Evolutionary conservation across 345 rosid genomes (phyloP).

Genomic region (Odontarrhena argentea): DNA sequence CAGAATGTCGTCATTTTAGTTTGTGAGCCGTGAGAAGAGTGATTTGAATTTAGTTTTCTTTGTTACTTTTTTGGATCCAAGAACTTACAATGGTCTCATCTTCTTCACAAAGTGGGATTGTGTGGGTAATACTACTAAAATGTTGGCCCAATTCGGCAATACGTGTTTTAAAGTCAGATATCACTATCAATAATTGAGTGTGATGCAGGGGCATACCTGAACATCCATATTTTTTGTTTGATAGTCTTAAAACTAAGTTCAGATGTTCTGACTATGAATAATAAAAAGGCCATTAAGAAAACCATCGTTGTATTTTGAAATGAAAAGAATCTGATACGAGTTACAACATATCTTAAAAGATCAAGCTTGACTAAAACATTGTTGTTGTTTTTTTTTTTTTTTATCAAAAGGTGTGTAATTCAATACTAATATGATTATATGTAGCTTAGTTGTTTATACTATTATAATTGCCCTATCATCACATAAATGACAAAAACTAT

Average conservation of each 20-base stretch:
- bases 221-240: constrained; percentile 2
- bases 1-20: constrained; percentile 38
- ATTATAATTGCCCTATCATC: too few relatives aligned
- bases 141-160: constrained; percentile 7
- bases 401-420: too few relatives aligned
- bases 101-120: constrained; percentile 28
- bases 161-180: constrained; percentile 20
- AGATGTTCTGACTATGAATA: not conserved
- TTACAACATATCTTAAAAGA: not conserved
- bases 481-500: too few relatives aligned
- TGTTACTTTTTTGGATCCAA: constrained; percentile 24
- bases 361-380: not conserved
- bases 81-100: constrained; percentile 31
- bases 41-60: constrained; percentile 10
- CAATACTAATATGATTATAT: too few relatives aligned
- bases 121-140: constrained; percentile 4
- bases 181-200: constrained; percentile 16
- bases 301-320: not conserved
- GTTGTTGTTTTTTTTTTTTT: too few relatives aligned
- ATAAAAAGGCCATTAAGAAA: not conserved
- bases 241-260: not conserved
- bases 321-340: not conserved
- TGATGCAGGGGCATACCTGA: constrained; percentile 21
- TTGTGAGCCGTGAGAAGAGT: constrained; percentile 21
- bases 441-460: too few relatives aligned